Percentiles rank a stretch among this genome's conserved stretches.
Evolutionary conservation across 2,329 filamentous ascomycete species (phyloP).

Genomic region (Atkinsonella hypoxylon): DNA sequence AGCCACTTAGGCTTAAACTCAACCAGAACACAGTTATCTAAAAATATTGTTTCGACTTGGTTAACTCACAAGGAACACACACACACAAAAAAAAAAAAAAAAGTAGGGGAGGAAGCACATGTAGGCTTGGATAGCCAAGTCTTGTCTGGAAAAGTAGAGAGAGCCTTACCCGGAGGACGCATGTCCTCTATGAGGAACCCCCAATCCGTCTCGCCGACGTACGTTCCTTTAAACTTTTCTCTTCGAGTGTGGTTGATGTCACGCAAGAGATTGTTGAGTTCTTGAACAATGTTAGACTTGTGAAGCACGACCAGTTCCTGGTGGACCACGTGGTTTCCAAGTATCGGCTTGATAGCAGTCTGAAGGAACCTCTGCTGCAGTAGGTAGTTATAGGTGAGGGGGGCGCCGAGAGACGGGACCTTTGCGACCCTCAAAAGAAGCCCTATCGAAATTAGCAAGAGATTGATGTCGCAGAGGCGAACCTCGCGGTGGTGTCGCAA

Average conservation of each 20-base stretch:
- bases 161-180: slow-evolving; percentile 25
- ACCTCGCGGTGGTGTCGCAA: background rate
- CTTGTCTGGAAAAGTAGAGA: background rate
- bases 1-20: slow-evolving; percentile 87
- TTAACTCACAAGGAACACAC: slow-evolving; percentile 1
- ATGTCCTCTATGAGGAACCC: slow-evolving; percentile 68
- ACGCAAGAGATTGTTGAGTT: slow-evolving; percentile 42
- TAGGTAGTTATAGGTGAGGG: slow-evolving; percentile 25
- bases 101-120: slow-evolving; percentile 4
- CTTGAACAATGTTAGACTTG: slow-evolving; percentile 23
- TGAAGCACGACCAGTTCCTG: slow-evolving; percentile 27
- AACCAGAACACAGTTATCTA: slow-evolving; percentile 31
- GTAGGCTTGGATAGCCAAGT: background rate
- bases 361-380: slow-evolving; percentile 25
- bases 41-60: slow-evolving; percentile 11
- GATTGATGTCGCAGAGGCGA: too few relatives aligned
- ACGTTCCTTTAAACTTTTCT: slow-evolving; percentile 36
- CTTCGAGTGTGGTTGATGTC: slow-evolving; percentile 32
- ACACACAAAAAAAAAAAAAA: slow-evolving; percentile 3
- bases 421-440: slow-evolving; percentile 29
- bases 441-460: slow-evolving; percentile 12
- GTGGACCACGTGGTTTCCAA: slow-evolving; percentile 22
- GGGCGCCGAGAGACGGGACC: slow-evolving; percentile 17
- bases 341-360: slow-evolving; percentile 21
- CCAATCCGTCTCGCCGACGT: slow-evolving; percentile 42